Conservation (phyloP, 148 eudicot genomes). For the Simmondsia chinensis region DNA sequence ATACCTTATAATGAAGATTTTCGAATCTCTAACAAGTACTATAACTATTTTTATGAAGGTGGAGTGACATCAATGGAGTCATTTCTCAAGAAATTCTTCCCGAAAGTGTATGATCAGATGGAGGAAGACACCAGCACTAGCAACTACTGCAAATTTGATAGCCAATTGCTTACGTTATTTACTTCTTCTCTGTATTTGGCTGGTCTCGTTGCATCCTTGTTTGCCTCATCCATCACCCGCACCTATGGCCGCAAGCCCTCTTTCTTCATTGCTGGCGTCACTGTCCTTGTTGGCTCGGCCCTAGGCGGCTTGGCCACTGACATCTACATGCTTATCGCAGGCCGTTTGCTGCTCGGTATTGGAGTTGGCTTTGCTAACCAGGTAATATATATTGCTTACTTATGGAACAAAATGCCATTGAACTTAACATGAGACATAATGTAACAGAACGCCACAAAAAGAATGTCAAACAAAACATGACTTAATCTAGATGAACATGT, state of each 20-base stretch:
- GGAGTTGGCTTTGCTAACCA: conserved; percentile 30
- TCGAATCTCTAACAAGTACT: no score
- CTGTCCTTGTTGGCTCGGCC: conserved; percentile 19
- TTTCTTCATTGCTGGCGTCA: conserved; percentile 15
- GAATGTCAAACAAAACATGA: no score
- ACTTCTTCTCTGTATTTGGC: conserved; percentile 32
- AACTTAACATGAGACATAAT: no score
- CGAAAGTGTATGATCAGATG: conserved; percentile 7
- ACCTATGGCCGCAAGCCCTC: conserved; percentile 19
- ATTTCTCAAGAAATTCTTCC: conserved; percentile 20
- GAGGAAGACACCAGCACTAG: background rate
- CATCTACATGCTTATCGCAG: conserved; percentile 29
- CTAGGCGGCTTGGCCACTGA: conserved; percentile 23
- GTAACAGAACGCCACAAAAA: no score
- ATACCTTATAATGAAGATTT: no score
- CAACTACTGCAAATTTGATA: conserved; percentile 26
- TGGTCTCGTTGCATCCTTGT: conserved; percentile 24
- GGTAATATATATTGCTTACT: no score
- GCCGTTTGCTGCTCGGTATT: conserved; percentile 27
- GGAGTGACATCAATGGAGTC: conserved; percentile 25
- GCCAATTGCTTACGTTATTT: conserved; percentile 11
- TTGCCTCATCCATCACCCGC: conserved; percentile 22
- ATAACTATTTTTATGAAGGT: no score
- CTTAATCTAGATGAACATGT: no score
- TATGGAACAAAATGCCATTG: no score